These are phyloP conservation scores for Gaeumannomyces sp. DNA, from an alignment of 2,329 filamentous ascomycete genomes.

Conservation along the genomic window DNA sequence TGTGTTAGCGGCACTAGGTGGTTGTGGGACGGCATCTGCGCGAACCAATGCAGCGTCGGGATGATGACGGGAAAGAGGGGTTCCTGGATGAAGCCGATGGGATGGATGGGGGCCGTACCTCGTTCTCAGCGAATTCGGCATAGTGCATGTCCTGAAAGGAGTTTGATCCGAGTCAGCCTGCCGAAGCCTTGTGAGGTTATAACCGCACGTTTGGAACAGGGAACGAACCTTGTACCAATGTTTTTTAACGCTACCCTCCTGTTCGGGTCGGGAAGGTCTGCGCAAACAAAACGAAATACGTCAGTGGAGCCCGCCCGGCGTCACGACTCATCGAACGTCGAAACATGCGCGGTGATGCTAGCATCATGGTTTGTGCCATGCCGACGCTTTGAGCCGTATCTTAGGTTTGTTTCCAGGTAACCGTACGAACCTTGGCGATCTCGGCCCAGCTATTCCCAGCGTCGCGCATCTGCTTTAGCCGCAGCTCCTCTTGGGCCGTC, in stretches of 20 bases:
- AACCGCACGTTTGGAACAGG: background rate
- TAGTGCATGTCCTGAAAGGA: conserved; percentile 87
- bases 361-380: background rate
- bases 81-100: conserved; percentile 6
- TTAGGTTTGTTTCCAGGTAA: background rate
- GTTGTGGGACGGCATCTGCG: background rate
- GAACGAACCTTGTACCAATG: conserved; percentile 90
- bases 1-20: conserved; percentile 13
- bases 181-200: conserved; percentile 3
- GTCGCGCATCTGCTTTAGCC: conserved; percentile 91
- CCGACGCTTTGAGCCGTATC: background rate
- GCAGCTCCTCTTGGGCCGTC: conserved; percentile 89
- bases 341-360: background rate
- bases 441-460: conserved; percentile 93
- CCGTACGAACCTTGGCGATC: conserved; percentile 75
- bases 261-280: conserved; percentile 89
- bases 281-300: background rate
- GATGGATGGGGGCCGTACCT: conserved; percentile 52
- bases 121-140: conserved; percentile 95
- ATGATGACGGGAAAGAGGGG: background rate
- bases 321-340: background rate
- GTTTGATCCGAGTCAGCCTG: conserved; percentile 16
- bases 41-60: conserved; percentile 10
- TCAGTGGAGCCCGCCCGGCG: background rate
- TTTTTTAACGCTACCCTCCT: conserved; percentile 97